Base-by-base conservation (phyloP, 2,329 filamentous ascomycete species). In the Hypoxylon sp. region DNA sequence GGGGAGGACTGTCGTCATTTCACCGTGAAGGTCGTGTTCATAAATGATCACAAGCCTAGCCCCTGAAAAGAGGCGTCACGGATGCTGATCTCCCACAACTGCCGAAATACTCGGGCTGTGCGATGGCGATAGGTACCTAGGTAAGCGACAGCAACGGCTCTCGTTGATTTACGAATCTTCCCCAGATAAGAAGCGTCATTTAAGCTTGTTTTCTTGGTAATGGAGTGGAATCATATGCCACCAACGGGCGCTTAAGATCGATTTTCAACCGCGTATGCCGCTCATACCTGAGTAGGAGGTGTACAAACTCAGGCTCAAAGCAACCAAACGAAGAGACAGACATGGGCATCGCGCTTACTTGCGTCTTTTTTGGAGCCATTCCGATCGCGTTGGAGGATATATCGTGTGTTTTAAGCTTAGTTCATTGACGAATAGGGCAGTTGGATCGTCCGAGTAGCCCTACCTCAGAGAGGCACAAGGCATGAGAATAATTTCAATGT, bases 341-440 rank as follows among this genome's bases (percentile, higher is more conserved):
- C 27, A 30, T 27, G 34, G 23, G 36, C 36, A 35, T 30, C 36
- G 51, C 54, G 57, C 54, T 52, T 57, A 44, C 51, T n/a, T 36
- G 40, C 32, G 36, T 45, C 45, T 40, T 29, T 44, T 29, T 23
- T n/a, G 23, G 27, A 34, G 13, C 20, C 31, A 35, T 45, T 45
- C 5, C 27, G n/a, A 36, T 17, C 13, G 12, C 19, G 13, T 19
- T n/a, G n/a, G n/a, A 45, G 13, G 16, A n/a, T 19, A 16, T 13
- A 11, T 36, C 30, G 27, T 23, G 29, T 26, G 31, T 27, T 31
- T 19, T 16, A 36, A 11, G 8, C 19, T n/a, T 21, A 30, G 25
- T 25, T 45, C 29, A 56, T 46, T 37, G 44, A 20, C 36, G 25
- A 52, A 46, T 45, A 17, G 20, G 25, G 17, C 9, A n/a, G n/a